Percentiles rank a stretch among this genome's conserved stretches.
Conservation (phyloP, 2,329 filamentous ascomycete genomes). For the Sporothrix dimorphospora region DNA sequence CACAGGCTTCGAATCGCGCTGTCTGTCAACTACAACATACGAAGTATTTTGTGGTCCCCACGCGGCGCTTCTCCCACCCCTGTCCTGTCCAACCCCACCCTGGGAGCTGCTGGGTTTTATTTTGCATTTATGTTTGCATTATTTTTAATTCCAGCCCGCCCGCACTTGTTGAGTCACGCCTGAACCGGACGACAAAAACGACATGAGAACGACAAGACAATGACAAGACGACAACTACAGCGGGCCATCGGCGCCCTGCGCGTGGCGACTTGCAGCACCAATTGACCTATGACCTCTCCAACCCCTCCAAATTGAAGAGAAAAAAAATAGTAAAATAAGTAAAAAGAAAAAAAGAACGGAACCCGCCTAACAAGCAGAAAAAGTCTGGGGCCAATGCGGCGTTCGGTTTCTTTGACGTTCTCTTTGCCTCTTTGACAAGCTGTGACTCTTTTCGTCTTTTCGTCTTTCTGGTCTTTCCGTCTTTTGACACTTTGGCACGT, state of each 20-base stretch:
- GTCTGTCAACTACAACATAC: neutral
- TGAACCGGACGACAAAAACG: neutral
- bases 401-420: slow-evolving; percentile 11
- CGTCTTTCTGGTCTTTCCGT: neutral
- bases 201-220: slow-evolving; percentile 3
- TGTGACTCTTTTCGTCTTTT: slow-evolving; percentile 14
- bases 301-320: neutral
- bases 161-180: slow-evolving; percentile 11
- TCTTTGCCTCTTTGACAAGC: slow-evolving; percentile 30
- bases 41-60: too few relatives aligned
- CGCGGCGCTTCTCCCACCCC: too few relatives aligned
- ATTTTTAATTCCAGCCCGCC: neutral
- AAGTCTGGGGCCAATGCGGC: slow-evolving; percentile 9
- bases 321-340: neutral
- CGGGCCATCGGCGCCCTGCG: slow-evolving; percentile 17
- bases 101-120: neutral
- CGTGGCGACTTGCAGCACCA: slow-evolving; percentile 12
- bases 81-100: too few relatives aligned
- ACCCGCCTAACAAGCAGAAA: slow-evolving; percentile 5
- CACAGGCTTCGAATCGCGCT: neutral
- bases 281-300: slow-evolving; percentile 9
- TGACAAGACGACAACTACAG: neutral
- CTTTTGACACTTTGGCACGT: neutral
- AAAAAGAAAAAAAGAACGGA: neutral
- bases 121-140: neutral